Evolutionary conservation across 306 rosid genomes (phyloP), one percentile per base, ranked within the genome.

Genomic region (Castanea crenata): DNA sequence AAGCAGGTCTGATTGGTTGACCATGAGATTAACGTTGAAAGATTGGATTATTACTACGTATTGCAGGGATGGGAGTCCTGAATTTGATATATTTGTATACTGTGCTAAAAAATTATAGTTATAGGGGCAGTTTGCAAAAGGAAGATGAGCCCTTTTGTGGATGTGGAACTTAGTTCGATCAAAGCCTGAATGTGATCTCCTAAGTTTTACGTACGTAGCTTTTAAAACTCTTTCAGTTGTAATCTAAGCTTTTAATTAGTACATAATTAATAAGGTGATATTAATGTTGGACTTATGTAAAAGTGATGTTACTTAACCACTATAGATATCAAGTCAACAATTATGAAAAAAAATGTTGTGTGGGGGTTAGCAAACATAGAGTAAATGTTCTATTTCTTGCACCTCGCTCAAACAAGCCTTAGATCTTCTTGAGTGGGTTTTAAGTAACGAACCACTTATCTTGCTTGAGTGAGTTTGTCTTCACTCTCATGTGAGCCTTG

Each of bases 1-100:
- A 2, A 78, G 46, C 19, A 80, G 19, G 13, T 86, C 90, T 0
- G 90, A 90, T 78, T 92, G 97, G 99, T 76, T 94, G 79, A 82
- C 89, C 0, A 91, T 52, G 88, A 94, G 56, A 79, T 94, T 4
- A 90, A 92, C 5, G 77, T 3, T 6, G 99, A 97, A 5, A 90
- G 92, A 56, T 44, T 92, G 7, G 99, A 94, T 69, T 87, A 87
- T 68, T 94, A 91, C 61, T 94, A 91, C 78, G 91, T 0, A 0
- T 92, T 0, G 97, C 91, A 0, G 91, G 70, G 7, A 65, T 82
- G 3, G 91, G 89, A 7, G 85, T 59, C 5, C 4, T 89, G n/a
- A 92, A 92, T 74, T 77, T 94, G 25, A 15, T 73, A 71, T 88
- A 79, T 94, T 94, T 75, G n/a, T 91, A 1, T 85, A 51, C 23